These are phyloP conservation scores for Tubosaeta brunneosetosa DNA, from an alignment of 768 basidiomycete species.

Conservation along the genomic window DNA sequence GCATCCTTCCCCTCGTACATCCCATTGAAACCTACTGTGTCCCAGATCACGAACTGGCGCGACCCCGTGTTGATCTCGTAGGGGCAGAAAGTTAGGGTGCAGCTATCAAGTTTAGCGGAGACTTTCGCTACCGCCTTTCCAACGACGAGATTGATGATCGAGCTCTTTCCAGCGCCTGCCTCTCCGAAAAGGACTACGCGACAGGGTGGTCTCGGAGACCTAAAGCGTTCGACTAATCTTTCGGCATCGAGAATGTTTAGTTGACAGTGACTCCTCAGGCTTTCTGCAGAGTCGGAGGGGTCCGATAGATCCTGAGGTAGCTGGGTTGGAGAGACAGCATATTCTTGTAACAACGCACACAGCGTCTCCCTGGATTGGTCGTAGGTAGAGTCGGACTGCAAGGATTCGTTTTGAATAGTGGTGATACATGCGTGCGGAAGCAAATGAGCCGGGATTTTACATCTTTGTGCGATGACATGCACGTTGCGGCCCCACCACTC, in stretches of 20 bases:
- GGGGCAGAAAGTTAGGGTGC: constrained; percentile 28
- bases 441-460: constrained; percentile 7
- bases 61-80: constrained; percentile 23
- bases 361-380: constrained; percentile 14
- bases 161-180: constrained; percentile 38
- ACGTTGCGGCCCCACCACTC: constrained; percentile 39
- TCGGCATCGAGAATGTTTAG: constrained; percentile 10
- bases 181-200: constrained; percentile 40
- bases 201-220: constrained; percentile 9
- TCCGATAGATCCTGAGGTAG: constrained; percentile 19
- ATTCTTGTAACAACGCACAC: constrained; percentile 4
- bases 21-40: constrained; percentile 31
- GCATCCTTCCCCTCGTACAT: constrained; percentile 1
- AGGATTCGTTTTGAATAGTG: constrained; percentile 3
- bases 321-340: constrained; percentile 5
- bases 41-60: constrained; percentile 26
- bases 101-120: constrained; percentile 26
- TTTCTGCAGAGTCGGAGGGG: background rate
- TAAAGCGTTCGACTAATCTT: constrained; percentile 11
- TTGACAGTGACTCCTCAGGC: constrained; percentile 11
- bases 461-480: constrained; percentile 13
- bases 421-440: constrained; percentile 19
- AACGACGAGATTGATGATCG: constrained; percentile 38
- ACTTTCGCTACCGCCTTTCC: constrained; percentile 18
- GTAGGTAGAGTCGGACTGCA: background rate